Evolutionary conservation across 495 filamentous ascomycete species (phyloP).

Genomic region (Penicillium canariense): DNA sequence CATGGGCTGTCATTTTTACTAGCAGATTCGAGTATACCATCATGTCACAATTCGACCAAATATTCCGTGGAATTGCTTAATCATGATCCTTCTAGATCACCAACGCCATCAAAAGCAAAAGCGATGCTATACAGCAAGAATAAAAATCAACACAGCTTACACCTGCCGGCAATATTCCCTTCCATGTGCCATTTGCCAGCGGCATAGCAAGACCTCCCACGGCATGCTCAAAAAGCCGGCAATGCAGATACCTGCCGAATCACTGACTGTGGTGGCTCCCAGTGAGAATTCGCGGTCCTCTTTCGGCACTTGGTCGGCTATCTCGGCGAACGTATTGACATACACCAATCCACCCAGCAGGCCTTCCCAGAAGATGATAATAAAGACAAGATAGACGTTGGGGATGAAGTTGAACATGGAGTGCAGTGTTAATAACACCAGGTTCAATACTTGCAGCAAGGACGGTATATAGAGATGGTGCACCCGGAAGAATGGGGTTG

Average conservation of each 20-base stretch:
- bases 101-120: neutral
- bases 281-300: conserved; percentile 88
- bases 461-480: conserved; percentile 79
- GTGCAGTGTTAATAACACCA: conserved; percentile 70
- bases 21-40: no score
- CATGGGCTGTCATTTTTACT: no score
- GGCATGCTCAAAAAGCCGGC: conserved; percentile 82
- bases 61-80: neutral
- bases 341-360: conserved; percentile 88
- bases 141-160: conserved; percentile 6
- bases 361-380: conserved; percentile 92
- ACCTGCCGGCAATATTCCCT: conserved; percentile 67
- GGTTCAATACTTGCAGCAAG: conserved; percentile 78
- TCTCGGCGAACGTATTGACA: conserved; percentile 92
- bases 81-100: neutral
- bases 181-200: conserved; percentile 74
- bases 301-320: conserved; percentile 71
- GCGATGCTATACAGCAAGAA: neutral
- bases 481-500: conserved; percentile 79
- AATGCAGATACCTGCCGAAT: conserved; percentile 86
- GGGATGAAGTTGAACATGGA: conserved; percentile 77
- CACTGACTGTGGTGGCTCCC: conserved; percentile 86
- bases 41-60: no score
- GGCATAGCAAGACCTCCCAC: conserved; percentile 80
- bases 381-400: conserved; percentile 76